phyloP scores from a whole-genome alignment of 164 flowering plant species.

The Sextonia rubra region DNA sequence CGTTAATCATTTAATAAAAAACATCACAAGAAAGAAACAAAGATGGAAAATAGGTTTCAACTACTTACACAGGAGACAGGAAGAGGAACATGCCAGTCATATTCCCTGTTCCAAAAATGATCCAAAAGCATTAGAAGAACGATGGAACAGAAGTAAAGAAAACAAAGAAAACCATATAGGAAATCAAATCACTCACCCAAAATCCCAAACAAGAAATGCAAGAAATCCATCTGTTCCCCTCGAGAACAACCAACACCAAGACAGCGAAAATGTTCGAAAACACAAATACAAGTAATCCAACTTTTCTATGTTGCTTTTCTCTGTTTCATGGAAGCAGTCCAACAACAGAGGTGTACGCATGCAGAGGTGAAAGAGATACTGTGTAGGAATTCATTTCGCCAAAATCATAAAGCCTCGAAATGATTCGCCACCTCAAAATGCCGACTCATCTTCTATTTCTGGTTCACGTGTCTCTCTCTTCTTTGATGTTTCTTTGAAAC shows the following conservation, averaged over 20 bases:
- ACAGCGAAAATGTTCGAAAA: not conserved
- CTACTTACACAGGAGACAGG: constrained; percentile 30
- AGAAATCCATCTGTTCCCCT: constrained; percentile 26
- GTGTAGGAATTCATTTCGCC: no score
- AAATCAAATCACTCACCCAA: constrained; percentile 38
- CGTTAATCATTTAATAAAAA: no score
- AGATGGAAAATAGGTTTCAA: no score
- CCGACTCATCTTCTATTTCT: no score
- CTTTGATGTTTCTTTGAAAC: no score
- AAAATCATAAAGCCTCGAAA: no score
- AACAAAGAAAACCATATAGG: not conserved
- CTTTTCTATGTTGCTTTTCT: not conserved
- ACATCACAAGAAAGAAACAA: no score
- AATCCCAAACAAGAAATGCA: constrained; percentile 63
- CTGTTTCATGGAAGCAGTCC: not conserved
- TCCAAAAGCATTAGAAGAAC: not conserved
- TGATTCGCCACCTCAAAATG: no score
- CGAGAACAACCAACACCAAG: not conserved
- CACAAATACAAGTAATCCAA: not conserved
- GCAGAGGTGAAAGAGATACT: not conserved
- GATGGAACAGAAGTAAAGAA: not conserved
- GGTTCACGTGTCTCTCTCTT: no score
- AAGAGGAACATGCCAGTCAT: constrained; percentile 31
- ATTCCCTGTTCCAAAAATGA: constrained; percentile 22
- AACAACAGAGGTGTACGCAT: not conserved